phyloP scores from a whole-genome alignment of 2,329 filamentous ascomycete genomes.

The Cladophialophora immunda region DNA sequence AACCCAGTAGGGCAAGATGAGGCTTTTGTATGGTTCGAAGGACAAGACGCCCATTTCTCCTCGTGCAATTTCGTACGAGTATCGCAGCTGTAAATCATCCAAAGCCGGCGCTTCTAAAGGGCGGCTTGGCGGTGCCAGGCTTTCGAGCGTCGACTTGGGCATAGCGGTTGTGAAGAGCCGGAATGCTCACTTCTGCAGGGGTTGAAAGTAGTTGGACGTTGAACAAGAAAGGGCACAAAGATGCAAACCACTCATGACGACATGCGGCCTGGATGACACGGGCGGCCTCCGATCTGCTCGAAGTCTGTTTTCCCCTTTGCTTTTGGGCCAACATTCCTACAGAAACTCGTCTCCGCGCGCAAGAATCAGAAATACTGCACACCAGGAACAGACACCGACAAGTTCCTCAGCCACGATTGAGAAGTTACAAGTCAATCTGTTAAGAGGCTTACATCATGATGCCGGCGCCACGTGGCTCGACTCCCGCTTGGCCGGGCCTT shows the following conservation, averaged over 20 bases:
- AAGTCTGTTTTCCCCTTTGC: slow-evolving; percentile 39
- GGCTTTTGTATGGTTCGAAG: slow-evolving; percentile 70
- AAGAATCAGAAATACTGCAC: slow-evolving; percentile 44
- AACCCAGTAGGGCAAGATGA: slow-evolving; percentile 67
- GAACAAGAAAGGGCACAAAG: background rate
- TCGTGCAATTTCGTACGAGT: slow-evolving; percentile 64
- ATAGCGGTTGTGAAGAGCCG: slow-evolving; percentile 9
- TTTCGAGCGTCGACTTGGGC: slow-evolving; percentile 35
- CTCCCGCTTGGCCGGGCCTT: too few species aligned
- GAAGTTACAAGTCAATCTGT: too few species aligned
- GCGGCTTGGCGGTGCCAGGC: slow-evolving; percentile 27
- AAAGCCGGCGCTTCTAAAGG: slow-evolving; percentile 38
- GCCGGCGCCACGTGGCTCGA: too few species aligned
- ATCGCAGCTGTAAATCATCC: slow-evolving; percentile 33
- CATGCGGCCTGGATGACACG: slow-evolving; percentile 1
- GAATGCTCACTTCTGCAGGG: background rate
- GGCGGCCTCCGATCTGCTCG: background rate
- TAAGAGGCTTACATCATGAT: too few species aligned
- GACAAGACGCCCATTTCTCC: slow-evolving; percentile 69
- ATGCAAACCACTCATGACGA: slow-evolving; percentile 4
- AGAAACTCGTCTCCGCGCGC: background rate
- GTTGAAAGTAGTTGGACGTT: background rate
- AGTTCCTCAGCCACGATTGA: too few species aligned
- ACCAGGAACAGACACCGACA: too few species aligned
- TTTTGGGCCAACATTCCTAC: slow-evolving; percentile 44